Conservation (phyloP, 1,284 basidiomycete species). For the Crepidotus sp. region DNA sequence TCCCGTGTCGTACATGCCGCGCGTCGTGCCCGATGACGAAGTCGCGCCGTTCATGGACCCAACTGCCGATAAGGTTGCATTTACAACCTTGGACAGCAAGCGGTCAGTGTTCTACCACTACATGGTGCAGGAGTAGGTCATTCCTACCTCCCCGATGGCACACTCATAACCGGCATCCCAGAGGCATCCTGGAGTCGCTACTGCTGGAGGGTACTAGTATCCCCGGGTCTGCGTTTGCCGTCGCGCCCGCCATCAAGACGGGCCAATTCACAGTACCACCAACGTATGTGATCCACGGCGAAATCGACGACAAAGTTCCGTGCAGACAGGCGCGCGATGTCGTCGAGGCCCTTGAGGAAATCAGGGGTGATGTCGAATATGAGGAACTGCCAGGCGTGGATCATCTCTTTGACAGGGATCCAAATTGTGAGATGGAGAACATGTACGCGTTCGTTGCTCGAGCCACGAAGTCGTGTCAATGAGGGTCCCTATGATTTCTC, state of each 20-base stretch:
- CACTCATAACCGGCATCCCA: conserved; percentile 3
- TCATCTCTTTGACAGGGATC: conserved; percentile 28
- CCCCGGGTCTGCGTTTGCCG: conserved; percentile 23
- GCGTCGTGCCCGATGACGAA: conserved; percentile 24
- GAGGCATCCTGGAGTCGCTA: conserved; percentile 24
- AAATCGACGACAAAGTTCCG: conserved; percentile 28
- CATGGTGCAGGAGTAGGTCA: conserved; percentile 32
- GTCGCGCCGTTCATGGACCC: conserved; percentile 27
- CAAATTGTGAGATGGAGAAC: conserved; percentile 25
- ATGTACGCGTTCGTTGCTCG: conserved; percentile 27
- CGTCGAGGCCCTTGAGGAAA: conserved; percentile 21
- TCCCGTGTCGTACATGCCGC: conserved; percentile 26
- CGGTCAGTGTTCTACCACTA: conserved; percentile 30
- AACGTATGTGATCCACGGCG: conserved; percentile 29
- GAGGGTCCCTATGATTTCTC: too few relatives aligned
- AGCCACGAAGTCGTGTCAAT: conserved; percentile 5
- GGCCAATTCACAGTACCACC: conserved; percentile 24
- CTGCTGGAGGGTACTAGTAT: conserved; percentile 27
- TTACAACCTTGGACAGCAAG: conserved; percentile 21
- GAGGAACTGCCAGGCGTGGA: conserved; percentile 27
- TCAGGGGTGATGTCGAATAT: conserved; percentile 22
- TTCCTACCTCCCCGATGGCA: neutral
- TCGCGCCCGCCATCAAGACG: conserved; percentile 24
- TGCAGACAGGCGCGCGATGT: conserved; percentile 27
- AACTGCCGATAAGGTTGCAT: conserved; percentile 21